Evolutionary conservation across 2,329 filamentous ascomycete species (phyloP), one percentile per base, ranked within the genome.

Genomic region (Aspergillus oerlinghausenensis): DNA sequence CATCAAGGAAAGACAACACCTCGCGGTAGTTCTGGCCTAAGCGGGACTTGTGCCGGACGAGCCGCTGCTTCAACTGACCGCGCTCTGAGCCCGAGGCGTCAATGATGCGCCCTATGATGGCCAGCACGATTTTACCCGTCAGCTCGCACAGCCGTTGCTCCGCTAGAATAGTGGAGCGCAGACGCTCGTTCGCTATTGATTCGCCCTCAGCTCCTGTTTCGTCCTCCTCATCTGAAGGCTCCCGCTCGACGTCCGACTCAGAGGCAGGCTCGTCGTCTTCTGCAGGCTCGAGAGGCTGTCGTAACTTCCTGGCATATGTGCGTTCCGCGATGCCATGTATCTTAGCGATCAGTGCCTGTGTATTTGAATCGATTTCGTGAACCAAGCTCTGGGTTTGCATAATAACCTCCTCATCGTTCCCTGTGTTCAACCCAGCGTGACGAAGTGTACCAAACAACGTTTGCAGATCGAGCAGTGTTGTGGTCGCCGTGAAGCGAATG

Each of bases 131-230:
- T 70, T 94, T 95, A 60, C 86, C 88, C 0, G 92, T 87, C 26
- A 97, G 80, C 65, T 93, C 88, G 73, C 93, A 97, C 0, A 97
- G 82, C 21, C 87, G 84, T 69, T 93, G 88, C 73, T 97, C 94
- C 0, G 91, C 86, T 57, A 92, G 81, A 35, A 97, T 81, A 55
- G 86, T 84, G 42, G 83, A 82, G 50, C 86, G 82, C 63, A 84
- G 79, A 56, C 84, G 82, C 67, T 89, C 72, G n/a, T 67, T 69
- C n/a, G 55, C 62, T 4, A 69, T 65, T 2, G 73, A 80, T 48
- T 75, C 70, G 6, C 71, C 67, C 25, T 70, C 71, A 14, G 61
- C 60, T 28, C 65, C 65, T 32, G 61, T 55, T 7, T 67, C 70
- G 19, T 72, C 66, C 8, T 75, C 71, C 8, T 75, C 72, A 8